These are phyloP conservation scores for Kwoniella bestiolae DNA, from an alignment of 768 basidiomycete genomes.

Conservation along the genomic window DNA sequence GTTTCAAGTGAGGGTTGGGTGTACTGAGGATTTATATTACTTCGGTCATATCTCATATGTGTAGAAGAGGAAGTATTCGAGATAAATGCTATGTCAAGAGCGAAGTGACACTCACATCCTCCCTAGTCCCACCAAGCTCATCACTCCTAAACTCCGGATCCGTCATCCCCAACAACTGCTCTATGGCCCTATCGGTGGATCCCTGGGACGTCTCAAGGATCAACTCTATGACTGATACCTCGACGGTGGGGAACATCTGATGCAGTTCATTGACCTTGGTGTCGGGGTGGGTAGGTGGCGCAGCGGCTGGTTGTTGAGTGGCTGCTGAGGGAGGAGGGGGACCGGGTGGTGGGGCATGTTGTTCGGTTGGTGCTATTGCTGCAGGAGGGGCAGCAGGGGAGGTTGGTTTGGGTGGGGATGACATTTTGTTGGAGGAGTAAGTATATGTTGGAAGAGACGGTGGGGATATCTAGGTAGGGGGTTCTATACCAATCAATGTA, in stretches of 20 bases:
- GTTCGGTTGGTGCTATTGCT: neutral
- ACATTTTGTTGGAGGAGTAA: slow-evolving; percentile 5
- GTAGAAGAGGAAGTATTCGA: no score
- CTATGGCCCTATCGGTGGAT: slow-evolving; percentile 54
- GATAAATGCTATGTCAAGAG: no score
- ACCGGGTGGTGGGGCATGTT: neutral
- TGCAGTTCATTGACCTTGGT: slow-evolving; percentile 43
- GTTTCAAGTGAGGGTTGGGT: no score
- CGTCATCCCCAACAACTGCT: slow-evolving; percentile 55
- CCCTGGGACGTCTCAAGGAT: slow-evolving; percentile 52
- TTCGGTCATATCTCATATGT: no score
- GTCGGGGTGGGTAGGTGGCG: slow-evolving; percentile 18
- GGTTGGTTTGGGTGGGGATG: slow-evolving; percentile 15
- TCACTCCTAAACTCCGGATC: slow-evolving; percentile 56
- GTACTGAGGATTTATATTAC: no score
- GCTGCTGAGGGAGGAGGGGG: neutral
- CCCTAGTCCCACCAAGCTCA: slow-evolving; percentile 31
- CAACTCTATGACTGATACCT: slow-evolving; percentile 52
- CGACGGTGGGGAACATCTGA: slow-evolving; percentile 55
- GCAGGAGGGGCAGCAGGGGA: slow-evolving; percentile 1
- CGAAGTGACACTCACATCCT: slow-evolving; percentile 42
- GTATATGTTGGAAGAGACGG: neutral
- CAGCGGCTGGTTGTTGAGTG: neutral
- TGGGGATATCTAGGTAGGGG: no score
- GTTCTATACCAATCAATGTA: no score